Percentiles rank a stretch among this genome's conserved stretches.
These are phyloP conservation scores for Diophrys sp. DNA, from an alignment of 73 alveolate species.

Conservation along the genomic window DNA sequence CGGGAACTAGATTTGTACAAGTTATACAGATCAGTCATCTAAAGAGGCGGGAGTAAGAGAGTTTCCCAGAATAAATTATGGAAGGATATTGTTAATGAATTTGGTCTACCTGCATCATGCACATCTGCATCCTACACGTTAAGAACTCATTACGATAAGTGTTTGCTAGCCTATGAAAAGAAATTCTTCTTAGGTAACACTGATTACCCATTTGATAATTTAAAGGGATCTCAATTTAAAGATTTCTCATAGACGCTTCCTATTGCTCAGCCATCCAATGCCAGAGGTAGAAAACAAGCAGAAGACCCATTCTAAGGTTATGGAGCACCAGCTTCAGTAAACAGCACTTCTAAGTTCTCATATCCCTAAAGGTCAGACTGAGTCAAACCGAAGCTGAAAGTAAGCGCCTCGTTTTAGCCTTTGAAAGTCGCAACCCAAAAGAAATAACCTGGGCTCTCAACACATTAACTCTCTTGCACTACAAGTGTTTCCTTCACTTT, in stretches of 20 bases:
- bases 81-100: slow-evolving; percentile 96
- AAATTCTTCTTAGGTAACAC: slow-evolving; percentile 72
- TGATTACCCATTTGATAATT: slow-evolving; percentile 42
- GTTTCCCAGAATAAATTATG: slow-evolving; percentile 93
- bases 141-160: slow-evolving; percentile 91
- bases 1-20: slow-evolving; percentile 93
- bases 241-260: neutral
- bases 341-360: slow-evolving; percentile 23
- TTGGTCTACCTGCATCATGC: slow-evolving; percentile 94
- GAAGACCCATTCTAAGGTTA: neutral
- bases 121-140: slow-evolving; percentile 97
- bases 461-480: slow-evolving; percentile 91
- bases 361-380: slow-evolving; percentile 67
- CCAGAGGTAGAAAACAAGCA: neutral
- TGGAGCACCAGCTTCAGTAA: slow-evolving; percentile 43
- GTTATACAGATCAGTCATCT: slow-evolving; percentile 90
- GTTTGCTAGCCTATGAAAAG: slow-evolving; percentile 86
- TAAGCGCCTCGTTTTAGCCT: slow-evolving; percentile 95
- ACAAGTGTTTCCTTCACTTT: slow-evolving; percentile 63
- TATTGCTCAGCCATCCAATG: slow-evolving; percentile 3
- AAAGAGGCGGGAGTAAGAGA: slow-evolving; percentile 94
- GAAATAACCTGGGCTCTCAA: slow-evolving; percentile 98
- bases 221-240: slow-evolving; percentile 3
- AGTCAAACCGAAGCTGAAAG: slow-evolving; percentile 81
- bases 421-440: slow-evolving; percentile 93